phyloP scores from a whole-genome alignment of 768 basidiomycete genomes.

The Podaxis sp. region DNA sequence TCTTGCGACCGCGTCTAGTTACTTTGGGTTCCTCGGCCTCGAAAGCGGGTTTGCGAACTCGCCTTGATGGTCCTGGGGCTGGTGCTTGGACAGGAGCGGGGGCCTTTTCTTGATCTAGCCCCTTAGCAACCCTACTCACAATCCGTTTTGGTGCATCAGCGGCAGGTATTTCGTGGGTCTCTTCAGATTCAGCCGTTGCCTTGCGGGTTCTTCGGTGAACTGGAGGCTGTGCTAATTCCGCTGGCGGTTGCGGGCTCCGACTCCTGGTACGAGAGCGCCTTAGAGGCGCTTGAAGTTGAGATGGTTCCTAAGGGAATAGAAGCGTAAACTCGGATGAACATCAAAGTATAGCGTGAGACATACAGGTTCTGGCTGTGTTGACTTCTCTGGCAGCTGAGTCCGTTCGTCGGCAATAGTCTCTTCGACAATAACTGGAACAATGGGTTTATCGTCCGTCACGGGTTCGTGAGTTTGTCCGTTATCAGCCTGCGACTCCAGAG shows the following conservation, averaged over 20 bases:
- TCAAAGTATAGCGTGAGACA: background rate
- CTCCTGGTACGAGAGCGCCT: slow-evolving; percentile 5
- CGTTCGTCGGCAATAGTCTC: slow-evolving; percentile 4
- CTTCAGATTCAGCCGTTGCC: slow-evolving; percentile 5
- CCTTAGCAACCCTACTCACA: background rate
- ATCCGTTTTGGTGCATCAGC: slow-evolving; percentile 2
- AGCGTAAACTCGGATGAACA: background rate
- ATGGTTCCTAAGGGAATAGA: background rate
- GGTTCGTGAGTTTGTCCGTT: slow-evolving; percentile 1
- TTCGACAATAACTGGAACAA: slow-evolving; percentile 15
- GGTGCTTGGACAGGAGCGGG: slow-evolving; percentile 6
- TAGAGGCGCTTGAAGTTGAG: background rate
- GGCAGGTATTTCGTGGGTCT: background rate
- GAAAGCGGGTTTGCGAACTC: slow-evolving; percentile 26
- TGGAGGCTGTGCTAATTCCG: background rate
- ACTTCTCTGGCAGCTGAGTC: background rate
- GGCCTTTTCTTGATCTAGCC: background rate
- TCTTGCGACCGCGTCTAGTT: background rate
- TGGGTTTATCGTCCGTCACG: background rate
- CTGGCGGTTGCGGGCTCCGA: background rate
- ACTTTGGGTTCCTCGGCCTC: slow-evolving; percentile 24
- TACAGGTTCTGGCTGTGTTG: background rate
- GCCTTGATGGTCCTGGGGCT: slow-evolving; percentile 18
- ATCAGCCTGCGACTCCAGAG: background rate
- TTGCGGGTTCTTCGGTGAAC: background rate